phyloP scores from a whole-genome alignment of 177 flowering plant genomes.

The Vitis hybrid region DNA sequence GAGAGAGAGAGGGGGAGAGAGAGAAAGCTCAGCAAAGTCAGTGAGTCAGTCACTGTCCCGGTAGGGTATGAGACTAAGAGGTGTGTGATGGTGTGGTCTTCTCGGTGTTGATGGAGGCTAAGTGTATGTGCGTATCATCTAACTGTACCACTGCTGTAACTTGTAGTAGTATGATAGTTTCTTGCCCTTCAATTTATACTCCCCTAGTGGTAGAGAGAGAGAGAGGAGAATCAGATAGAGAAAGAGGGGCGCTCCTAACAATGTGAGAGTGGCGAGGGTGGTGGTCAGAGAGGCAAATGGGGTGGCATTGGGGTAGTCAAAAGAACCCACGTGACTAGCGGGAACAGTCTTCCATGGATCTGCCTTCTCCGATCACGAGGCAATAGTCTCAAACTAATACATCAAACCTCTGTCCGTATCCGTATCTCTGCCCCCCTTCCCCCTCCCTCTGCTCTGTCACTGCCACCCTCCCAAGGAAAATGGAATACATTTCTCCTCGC shows the following conservation, averaged over 20 bases:
- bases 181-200: conserved; percentile 9
- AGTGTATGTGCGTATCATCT: not conserved
- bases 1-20: not conserved
- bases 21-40: conserved; percentile 6
- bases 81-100: not conserved
- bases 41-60: conserved; percentile 9
- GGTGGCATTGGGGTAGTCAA: conserved; percentile 60
- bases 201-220: not conserved
- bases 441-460: conserved; percentile 20
- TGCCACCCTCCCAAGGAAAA: conserved; percentile 50
- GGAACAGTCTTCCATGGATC: conserved; percentile 96
- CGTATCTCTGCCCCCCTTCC: conserved; percentile 28
- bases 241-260: conserved; percentile 11
- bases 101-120: not conserved
- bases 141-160: not conserved
- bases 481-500: conserved; percentile 26
- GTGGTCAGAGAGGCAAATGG: conserved; percentile 23
- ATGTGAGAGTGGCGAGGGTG: conserved; percentile 4
- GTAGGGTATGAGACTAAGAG: not conserved
- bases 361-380: conserved; percentile 88
- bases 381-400: conserved; percentile 25
- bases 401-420: conserved; percentile 52
- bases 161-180: not conserved
- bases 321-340: conserved; percentile 90
- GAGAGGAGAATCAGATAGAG: conserved; percentile 3